Base-by-base conservation (phyloP, 2,329 filamentous ascomycete genomes). In the Ceratocystis cacaofunesta region DNA sequence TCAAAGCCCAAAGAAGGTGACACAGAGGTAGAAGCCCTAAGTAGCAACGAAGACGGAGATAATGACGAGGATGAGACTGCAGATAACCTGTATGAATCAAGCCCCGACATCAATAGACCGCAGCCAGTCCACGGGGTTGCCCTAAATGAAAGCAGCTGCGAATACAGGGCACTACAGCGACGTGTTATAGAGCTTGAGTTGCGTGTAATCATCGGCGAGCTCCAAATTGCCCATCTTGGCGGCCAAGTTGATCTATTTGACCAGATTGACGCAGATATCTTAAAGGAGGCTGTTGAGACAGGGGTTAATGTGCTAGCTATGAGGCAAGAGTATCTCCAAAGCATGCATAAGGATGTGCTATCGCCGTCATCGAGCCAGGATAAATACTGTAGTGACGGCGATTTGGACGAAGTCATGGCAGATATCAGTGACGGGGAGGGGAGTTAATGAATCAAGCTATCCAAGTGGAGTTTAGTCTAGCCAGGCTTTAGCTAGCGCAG, bases 141-240 rank as follows among this genome's bases (percentile, higher is more conserved):
- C 7, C 36, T 32, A 3, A 46, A 8, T 2, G 17, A 36, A 4
- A 17, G 6, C n/a, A 48, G 36, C 10, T 15, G 15, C 28, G 41
- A 61, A 8, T 43, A n/a, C 15, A 30, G 44, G 6, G 46, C 60
- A 12, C 55, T 65, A 6, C 22, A 43, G 7, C 19, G 22, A 22
- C 43, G 48, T 12, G 30, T 65, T n/a, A 61, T 61, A 6, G 64
- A 61, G 30, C 36, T 65, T 22, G 64, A 65, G 58, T 19, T 65
- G 15, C 46, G 64, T 17, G 64, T 62, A 3, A 41, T 44, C 4
- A 50, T 57, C n/a, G 43, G 30, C 0, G 64, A 65, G 58, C 25
- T 65, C 5, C 22, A 46, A 15, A 19, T 65, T 32, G 57, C 64
- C 7, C 25, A 61, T 50, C 22, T 55, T 2, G 58, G 64, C 17